These are phyloP conservation scores for Sclerotinia trifoliorum DNA, from an alignment of 2,329 filamentous ascomycete species.

Conservation along the genomic window DNA sequence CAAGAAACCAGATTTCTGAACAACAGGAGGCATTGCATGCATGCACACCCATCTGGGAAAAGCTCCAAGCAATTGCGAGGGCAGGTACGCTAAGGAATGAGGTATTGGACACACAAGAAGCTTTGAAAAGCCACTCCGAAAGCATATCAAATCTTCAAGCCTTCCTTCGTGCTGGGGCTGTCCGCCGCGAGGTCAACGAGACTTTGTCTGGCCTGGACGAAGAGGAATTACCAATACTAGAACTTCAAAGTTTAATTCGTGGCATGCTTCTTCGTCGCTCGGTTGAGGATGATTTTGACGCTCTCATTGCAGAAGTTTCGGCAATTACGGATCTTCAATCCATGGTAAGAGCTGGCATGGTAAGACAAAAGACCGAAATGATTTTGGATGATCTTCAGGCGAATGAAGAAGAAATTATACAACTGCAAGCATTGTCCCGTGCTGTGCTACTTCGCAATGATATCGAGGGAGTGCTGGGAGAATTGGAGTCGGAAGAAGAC, in stretches of 20 bases:
- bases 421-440: slow-evolving; percentile 73
- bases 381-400: slow-evolving; percentile 70
- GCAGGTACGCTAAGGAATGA: slow-evolving; percentile 51
- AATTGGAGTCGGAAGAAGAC: slow-evolving; percentile 83
- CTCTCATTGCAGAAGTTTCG: slow-evolving; percentile 57
- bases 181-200: slow-evolving; percentile 50
- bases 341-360: slow-evolving; percentile 62
- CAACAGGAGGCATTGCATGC: slow-evolving; percentile 53
- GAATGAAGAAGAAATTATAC: slow-evolving; percentile 63
- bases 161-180: slow-evolving; percentile 51
- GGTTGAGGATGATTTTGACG: slow-evolving; percentile 50
- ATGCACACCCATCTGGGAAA: slow-evolving; percentile 51
- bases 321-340: slow-evolving; percentile 65
- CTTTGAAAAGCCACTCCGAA: slow-evolving; percentile 52
- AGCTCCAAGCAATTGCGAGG: slow-evolving; percentile 44
- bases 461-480: slow-evolving; percentile 69
- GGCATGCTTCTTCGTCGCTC: slow-evolving; percentile 59
- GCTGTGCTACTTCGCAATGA: slow-evolving; percentile 76
- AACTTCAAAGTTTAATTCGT: slow-evolving; percentile 59
- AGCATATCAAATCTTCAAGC: slow-evolving; percentile 40
- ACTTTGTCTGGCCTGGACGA: slow-evolving; percentile 50
- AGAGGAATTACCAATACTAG: slow-evolving; percentile 48
- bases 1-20: slow-evolving; percentile 52
- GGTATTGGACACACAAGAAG: slow-evolving; percentile 47
- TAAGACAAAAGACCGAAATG: slow-evolving; percentile 57